These are phyloP conservation scores for Apiotrichum sp. DNA, from an alignment of 1,284 basidiomycete species.

Conservation along the genomic window DNA sequence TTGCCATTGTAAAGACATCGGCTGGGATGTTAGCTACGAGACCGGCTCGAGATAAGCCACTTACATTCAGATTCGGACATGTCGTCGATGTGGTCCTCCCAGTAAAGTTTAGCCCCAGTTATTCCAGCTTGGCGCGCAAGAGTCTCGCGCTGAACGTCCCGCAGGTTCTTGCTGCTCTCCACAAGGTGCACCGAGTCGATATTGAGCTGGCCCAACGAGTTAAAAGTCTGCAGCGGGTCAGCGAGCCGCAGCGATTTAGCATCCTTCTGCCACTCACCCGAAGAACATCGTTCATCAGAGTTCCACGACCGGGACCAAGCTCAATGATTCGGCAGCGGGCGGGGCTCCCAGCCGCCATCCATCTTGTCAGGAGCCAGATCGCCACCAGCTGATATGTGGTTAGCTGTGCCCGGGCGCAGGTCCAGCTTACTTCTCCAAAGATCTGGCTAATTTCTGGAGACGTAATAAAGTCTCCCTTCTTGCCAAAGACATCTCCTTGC, in stretches of 20 bases:
- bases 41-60: slow-evolving; percentile 8
- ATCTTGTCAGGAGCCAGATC: slow-evolving; percentile 78
- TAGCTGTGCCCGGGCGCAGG: not conserved
- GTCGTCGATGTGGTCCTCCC: slow-evolving; percentile 70
- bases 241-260: too few relatives aligned
- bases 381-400: slow-evolving; percentile 61
- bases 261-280: slow-evolving; percentile 54
- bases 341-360: slow-evolving; percentile 57
- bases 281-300: slow-evolving; percentile 84
- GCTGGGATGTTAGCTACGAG: slow-evolving; percentile 16
- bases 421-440: slow-evolving; percentile 76
- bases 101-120: slow-evolving; percentile 52
- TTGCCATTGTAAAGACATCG: slow-evolving; percentile 70
- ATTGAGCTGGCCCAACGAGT: slow-evolving; percentile 22
- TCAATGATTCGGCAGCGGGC: slow-evolving; percentile 69
- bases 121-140: slow-evolving; percentile 43
- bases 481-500: slow-evolving; percentile 70
- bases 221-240: slow-evolving; percentile 42
- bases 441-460: slow-evolving; percentile 95
- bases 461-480: slow-evolving; percentile 88
- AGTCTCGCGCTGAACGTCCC: slow-evolving; percentile 58
- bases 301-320: slow-evolving; percentile 89
- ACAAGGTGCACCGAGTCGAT: slow-evolving; percentile 66
- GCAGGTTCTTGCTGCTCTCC: slow-evolving; percentile 69
- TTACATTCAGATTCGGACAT: slow-evolving; percentile 51